A percentile compares a stretch with the other conserved stretches of the same genome.
These are phyloP conservation scores for Candida boleticola DNA, from an alignment of 805 yeast species.

Conservation along the genomic window DNA sequence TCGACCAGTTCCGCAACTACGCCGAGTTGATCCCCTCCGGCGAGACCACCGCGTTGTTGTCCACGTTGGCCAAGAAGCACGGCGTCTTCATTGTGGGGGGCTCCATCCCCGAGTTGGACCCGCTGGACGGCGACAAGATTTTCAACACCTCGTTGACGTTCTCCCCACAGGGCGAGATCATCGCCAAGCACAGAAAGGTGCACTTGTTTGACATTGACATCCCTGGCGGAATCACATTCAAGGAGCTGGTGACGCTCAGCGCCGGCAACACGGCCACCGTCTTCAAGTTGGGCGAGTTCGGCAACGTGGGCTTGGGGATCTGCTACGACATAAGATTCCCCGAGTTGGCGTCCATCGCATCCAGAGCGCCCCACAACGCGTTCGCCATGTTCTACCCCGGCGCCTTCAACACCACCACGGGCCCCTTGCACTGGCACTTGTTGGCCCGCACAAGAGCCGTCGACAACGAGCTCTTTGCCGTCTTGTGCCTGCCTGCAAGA, in stretches of 20 bases:
- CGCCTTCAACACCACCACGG: conserved; percentile 82
- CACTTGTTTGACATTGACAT: conserved; percentile 92
- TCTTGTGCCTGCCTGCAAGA: conserved; percentile 88
- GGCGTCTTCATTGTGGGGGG: conserved; percentile 80
- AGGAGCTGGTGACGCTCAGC: conserved; percentile 71
- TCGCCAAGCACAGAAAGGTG: conserved; percentile 84
- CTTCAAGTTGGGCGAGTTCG: conserved; percentile 59
- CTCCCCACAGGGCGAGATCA: conserved; percentile 65
- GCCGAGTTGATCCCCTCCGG: conserved; percentile 86
- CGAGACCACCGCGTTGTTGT: conserved; percentile 58
- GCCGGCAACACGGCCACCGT: conserved; percentile 85
- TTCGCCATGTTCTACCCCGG: conserved; percentile 82
- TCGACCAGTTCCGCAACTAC: conserved; percentile 78
- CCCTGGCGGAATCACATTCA: conserved; percentile 85
- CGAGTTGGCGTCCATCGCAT: conserved; percentile 68
- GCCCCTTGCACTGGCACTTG: conserved; percentile 81
- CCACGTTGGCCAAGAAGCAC: conserved; percentile 63
- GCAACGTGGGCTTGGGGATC: conserved; percentile 80
- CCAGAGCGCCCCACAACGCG: conserved; percentile 55
- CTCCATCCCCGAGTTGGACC: conserved; percentile 77
- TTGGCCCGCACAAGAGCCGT: conserved; percentile 72
- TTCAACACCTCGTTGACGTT: conserved; percentile 80
- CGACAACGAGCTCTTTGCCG: conserved; percentile 69
- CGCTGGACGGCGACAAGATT: conserved; percentile 49
- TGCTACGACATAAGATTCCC: conserved; percentile 83